Conservation (phyloP, 768 basidiomycete genomes). For the Mycena maculata region DNA sequence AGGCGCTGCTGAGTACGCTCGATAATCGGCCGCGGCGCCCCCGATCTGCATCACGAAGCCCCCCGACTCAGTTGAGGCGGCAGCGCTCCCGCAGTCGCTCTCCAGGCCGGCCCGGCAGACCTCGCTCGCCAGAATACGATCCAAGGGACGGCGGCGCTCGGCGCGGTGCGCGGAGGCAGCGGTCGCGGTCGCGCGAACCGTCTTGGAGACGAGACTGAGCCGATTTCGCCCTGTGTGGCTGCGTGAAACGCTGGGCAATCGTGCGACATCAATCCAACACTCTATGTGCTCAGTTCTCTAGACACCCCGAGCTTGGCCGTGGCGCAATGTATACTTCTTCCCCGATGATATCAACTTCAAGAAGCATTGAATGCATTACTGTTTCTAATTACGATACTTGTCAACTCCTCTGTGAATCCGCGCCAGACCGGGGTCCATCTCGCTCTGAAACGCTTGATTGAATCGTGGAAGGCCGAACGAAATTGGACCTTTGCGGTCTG, state of each 20-base stretch:
- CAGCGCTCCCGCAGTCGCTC: slow-evolving; percentile 29
- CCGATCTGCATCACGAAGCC: slow-evolving; percentile 23
- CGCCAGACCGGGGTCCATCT: too few relatives aligned
- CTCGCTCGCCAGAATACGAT: slow-evolving; percentile 16
- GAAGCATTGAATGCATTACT: too few relatives aligned
- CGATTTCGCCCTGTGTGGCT: slow-evolving; percentile 2
- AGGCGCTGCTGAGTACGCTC: slow-evolving; percentile 69
- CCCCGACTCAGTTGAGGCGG: slow-evolving; percentile 9
- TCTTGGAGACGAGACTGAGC: slow-evolving; percentile 8
- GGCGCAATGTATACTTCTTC: too few relatives aligned
- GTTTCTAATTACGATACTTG: too few relatives aligned
- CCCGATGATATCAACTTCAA: too few relatives aligned
- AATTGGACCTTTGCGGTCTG: too few relatives aligned
- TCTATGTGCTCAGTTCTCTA: neutral
- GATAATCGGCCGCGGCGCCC: slow-evolving; percentile 40
- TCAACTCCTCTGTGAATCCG: too few relatives aligned
- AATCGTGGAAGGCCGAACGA: too few relatives aligned
- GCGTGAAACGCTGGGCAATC: slow-evolving; percentile 8
- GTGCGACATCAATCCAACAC: slow-evolving; percentile 5
- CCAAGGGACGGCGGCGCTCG: neutral
- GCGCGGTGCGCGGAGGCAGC: neutral
- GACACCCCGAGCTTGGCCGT: too few relatives aligned
- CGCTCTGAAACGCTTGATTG: too few relatives aligned
- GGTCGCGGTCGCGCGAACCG: slow-evolving; percentile 21
- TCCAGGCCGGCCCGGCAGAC: slow-evolving; percentile 1